Percentiles rank a stretch among this genome's conserved stretches.
These are phyloP conservation scores for Xerocomellus intermedius DNA, from an alignment of 768 basidiomycete species.

Conservation along the genomic window DNA sequence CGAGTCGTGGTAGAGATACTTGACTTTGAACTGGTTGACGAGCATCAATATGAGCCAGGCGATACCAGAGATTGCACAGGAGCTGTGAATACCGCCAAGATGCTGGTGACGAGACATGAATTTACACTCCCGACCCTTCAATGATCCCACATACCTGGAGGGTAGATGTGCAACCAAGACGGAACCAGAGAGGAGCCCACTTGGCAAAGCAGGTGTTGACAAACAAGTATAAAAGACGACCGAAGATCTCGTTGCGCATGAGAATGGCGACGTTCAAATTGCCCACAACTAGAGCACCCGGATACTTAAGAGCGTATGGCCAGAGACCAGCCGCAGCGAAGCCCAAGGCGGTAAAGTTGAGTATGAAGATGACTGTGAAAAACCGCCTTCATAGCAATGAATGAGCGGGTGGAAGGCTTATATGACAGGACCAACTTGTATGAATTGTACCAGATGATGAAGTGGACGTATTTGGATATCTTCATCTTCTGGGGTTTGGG, in stretches of 20 bases:
- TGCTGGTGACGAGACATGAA: constrained; percentile 43
- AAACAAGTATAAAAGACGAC: constrained; percentile 67
- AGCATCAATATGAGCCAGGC: constrained; percentile 68
- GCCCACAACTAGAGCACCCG: constrained; percentile 70
- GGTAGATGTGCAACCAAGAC: constrained; percentile 70
- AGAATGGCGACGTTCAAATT: constrained; percentile 73
- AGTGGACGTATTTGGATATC: constrained; percentile 57
- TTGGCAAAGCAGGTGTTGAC: constrained; percentile 79
- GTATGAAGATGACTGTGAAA: constrained; percentile 55
- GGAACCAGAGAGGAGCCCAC: constrained; percentile 75
- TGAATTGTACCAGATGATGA: constrained; percentile 75
- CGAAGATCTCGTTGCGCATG: constrained; percentile 80
- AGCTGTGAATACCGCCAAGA: constrained; percentile 77
- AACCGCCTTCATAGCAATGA: constrained; percentile 55
- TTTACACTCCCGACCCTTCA: neutral
- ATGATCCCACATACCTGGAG: constrained; percentile 47
- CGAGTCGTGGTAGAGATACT: constrained; percentile 49
- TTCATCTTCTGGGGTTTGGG: constrained; percentile 51
- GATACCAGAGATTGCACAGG: constrained; percentile 69
- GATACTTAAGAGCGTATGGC: constrained; percentile 63
- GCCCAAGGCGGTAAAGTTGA: constrained; percentile 60
- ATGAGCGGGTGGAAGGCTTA: neutral
- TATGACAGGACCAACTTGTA: constrained; percentile 51
- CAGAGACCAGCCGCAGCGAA: constrained; percentile 64
- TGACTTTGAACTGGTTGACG: constrained; percentile 51